These are phyloP conservation scores for Candida caryicola DNA, from an alignment of 805 yeast genomes.

Conservation along the genomic window DNA sequence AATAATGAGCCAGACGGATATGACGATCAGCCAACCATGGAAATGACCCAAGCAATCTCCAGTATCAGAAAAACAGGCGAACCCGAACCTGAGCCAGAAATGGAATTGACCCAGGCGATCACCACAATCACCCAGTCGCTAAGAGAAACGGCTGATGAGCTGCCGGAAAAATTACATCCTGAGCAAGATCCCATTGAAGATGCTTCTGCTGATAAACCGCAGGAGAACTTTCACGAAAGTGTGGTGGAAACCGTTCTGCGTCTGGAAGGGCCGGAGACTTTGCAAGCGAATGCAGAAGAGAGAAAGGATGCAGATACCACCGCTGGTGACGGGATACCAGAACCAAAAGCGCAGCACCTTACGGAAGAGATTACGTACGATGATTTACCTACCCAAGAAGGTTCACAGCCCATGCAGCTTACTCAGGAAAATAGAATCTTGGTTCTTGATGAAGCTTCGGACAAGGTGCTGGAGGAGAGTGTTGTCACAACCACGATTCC, in stretches of 20 bases:
- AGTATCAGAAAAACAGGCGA: constrained; percentile 1
- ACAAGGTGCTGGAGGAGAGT: background rate
- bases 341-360: background rate
- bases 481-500: constrained; percentile 28
- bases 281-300: background rate
- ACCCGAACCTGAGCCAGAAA: constrained; percentile 14
- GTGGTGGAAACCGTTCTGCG: constrained; percentile 1
- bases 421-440: constrained; percentile 14
- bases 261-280: background rate
- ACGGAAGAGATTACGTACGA: background rate
- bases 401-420: constrained; percentile 22
- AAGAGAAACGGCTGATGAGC: background rate
- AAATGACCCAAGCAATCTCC: constrained; percentile 2
- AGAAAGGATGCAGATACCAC: background rate
- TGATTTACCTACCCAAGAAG: constrained; percentile 1
- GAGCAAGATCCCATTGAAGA: background rate
- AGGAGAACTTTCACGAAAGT: constrained; percentile 10
- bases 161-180: background rate
- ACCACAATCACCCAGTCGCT: background rate
- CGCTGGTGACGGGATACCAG: background rate
- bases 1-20: background rate
- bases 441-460: background rate
- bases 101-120: constrained; percentile 25
- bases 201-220: constrained; percentile 1
- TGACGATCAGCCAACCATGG: constrained; percentile 5